phyloP scores from a whole-genome alignment of 495 filamentous ascomycete genomes.

The Oleoguttula mirabilis region DNA sequence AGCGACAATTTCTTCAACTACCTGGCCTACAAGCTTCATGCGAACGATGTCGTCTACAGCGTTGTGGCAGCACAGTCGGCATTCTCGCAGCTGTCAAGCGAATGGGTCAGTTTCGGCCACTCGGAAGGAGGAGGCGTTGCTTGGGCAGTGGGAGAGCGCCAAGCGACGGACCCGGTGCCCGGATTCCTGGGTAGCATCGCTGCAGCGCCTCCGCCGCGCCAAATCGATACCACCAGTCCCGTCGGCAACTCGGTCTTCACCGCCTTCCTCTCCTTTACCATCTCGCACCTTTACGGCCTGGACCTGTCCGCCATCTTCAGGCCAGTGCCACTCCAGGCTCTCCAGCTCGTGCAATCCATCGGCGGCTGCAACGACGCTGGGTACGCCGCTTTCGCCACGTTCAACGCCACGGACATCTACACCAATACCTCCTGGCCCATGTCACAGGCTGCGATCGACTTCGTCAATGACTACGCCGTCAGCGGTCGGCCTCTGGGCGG shows the following conservation, averaged over 20 bases:
- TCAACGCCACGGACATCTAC: slow-evolving; percentile 5
- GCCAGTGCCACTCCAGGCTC: background rate
- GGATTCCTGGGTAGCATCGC: slow-evolving; percentile 37
- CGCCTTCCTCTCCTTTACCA: slow-evolving; percentile 5
- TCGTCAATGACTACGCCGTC: slow-evolving; percentile 1
- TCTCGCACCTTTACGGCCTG: slow-evolving; percentile 4
- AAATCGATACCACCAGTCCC: background rate
- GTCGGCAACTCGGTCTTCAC: slow-evolving; percentile 5
- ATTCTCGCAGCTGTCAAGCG: slow-evolving; percentile 25
- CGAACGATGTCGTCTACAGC: slow-evolving; percentile 36
- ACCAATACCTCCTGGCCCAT: slow-evolving; percentile 2
- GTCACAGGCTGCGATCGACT: slow-evolving; percentile 2
- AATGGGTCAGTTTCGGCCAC: slow-evolving; percentile 38
- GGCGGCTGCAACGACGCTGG: slow-evolving; percentile 8
- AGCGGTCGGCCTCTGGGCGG: slow-evolving; percentile 26
- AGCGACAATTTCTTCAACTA: slow-evolving; percentile 20
- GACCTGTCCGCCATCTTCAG: slow-evolving; percentile 7
- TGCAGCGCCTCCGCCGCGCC: slow-evolving; percentile 21
- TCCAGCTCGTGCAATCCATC: background rate
- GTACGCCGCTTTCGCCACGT: slow-evolving; percentile 3
- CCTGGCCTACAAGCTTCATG: slow-evolving; percentile 33
- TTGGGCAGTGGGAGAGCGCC: slow-evolving; percentile 34
- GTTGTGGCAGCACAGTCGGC: slow-evolving; percentile 34
- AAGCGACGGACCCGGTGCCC: slow-evolving; percentile 12
- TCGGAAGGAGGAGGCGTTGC: slow-evolving; percentile 38